These are phyloP conservation scores for Alternaria triticina DNA, from an alignment of 2,329 filamentous ascomycete species.

Conservation along the genomic window DNA sequence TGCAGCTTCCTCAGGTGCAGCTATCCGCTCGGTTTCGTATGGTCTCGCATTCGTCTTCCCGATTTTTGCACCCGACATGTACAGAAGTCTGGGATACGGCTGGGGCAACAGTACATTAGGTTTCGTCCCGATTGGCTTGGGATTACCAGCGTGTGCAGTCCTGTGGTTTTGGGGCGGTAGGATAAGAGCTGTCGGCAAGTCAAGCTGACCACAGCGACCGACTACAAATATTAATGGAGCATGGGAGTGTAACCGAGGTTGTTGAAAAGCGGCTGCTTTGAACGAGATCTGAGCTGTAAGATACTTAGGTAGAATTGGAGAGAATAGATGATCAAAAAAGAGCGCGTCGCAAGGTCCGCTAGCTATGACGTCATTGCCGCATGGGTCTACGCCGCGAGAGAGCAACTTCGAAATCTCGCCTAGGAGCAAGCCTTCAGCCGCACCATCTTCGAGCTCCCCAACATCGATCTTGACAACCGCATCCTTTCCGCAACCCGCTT, in stretches of 20 bases:
- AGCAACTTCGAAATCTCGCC: no score
- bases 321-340: neutral
- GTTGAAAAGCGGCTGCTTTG: neutral
- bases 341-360: neutral
- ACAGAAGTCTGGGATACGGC: slow-evolving; percentile 43
- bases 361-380: neutral
- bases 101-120: slow-evolving; percentile 41
- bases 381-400: no score
- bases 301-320: neutral
- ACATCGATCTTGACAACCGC: neutral
- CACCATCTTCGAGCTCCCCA: no score
- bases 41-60: slow-evolving; percentile 40
- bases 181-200: neutral
- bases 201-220: neutral
- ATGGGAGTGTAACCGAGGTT: neutral
- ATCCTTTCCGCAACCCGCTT: neutral
- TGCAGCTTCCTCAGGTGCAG: slow-evolving; percentile 17
- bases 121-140: slow-evolving; percentile 19
- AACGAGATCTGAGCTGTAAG: neutral
- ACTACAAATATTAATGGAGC: neutral
- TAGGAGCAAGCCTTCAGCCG: no score
- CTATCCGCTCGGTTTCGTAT: slow-evolving; percentile 11
- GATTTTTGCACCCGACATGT: slow-evolving; percentile 45
- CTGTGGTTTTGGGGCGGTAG: neutral
- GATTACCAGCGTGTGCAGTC: neutral